These are phyloP conservation scores for Chlorella sp. DNA, from an alignment of 139 green algal species.

Conservation along the genomic window DNA sequence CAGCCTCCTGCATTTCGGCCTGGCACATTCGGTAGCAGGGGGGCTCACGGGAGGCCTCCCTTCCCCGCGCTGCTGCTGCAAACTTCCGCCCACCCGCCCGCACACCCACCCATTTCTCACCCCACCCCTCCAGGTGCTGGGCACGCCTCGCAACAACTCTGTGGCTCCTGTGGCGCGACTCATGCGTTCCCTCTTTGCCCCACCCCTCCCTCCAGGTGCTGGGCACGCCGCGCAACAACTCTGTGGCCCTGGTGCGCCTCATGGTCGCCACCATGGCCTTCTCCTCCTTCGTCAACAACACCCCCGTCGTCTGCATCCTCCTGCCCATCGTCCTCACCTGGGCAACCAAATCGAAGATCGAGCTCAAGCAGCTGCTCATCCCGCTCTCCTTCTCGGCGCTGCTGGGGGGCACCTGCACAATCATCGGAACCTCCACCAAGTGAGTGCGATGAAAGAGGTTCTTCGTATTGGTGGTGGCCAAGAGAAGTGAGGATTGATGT, in stretches of 20 bases:
- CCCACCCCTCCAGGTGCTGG: too few species aligned
- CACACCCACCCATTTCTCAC: too few species aligned
- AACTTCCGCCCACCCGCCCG: too few species aligned
- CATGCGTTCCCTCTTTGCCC: too few species aligned
- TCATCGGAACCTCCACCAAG: slow-evolving; percentile 73
- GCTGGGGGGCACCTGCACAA: slow-evolving; percentile 64
- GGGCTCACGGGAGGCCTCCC: too few species aligned
- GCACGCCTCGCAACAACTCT: too few species aligned
- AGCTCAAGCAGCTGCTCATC: slow-evolving; percentile 62
- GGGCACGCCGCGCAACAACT: slow-evolving; percentile 26
- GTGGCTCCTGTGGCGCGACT: too few species aligned
- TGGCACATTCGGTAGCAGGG: too few species aligned
- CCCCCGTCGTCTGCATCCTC: slow-evolving; percentile 66
- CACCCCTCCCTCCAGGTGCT: slow-evolving; percentile 15
- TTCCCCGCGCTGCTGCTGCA: too few species aligned
- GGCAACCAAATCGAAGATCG: slow-evolving; percentile 22
- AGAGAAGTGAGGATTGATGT: too few species aligned
- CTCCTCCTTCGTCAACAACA: slow-evolving; percentile 72
- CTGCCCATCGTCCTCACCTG: slow-evolving; percentile 47
- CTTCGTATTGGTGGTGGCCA: too few species aligned
- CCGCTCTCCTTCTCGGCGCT: slow-evolving; percentile 65
- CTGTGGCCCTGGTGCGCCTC: slow-evolving; percentile 1
- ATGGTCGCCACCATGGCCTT: slow-evolving; percentile 43
- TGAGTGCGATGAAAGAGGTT: not conserved
- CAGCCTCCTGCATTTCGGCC: too few species aligned